Evolutionary conservation across 306 rosid genomes (phyloP).

Genomic region (Acacia confusa): DNA sequence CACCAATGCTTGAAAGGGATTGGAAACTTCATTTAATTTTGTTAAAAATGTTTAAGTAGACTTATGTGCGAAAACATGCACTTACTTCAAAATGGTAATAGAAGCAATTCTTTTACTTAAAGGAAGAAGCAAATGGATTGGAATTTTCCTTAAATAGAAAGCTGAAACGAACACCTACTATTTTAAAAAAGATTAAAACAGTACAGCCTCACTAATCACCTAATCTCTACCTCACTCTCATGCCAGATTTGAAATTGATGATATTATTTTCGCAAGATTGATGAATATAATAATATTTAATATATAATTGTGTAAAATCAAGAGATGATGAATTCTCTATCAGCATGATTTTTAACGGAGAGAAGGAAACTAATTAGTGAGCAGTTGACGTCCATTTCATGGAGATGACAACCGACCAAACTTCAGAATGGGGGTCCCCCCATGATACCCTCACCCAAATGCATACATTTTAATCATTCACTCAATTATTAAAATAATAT

Average conservation of each 20-base stretch:
- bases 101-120: not conserved
- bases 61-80: not conserved
- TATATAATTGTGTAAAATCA: not conserved
- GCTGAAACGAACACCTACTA: not conserved
- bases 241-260: not conserved
- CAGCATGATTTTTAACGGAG: conserved; percentile 49
- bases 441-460: conserved; percentile 27
- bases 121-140: not conserved
- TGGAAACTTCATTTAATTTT: not conserved
- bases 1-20: too few species aligned
- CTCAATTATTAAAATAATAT: not conserved
- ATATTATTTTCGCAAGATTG: not conserved
- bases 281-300: not conserved
- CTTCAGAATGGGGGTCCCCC: conserved; percentile 32
- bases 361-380: conserved; percentile 31
- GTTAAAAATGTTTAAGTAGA: not conserved
- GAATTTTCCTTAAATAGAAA: not conserved
- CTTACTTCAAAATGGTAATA: not conserved
- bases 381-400: conserved; percentile 45
- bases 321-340: conserved; percentile 32
- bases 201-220: not conserved
- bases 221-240: not conserved
- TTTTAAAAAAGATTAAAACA: not conserved
- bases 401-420: conserved; percentile 58
- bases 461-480: conserved; percentile 6